Evolutionary conservation across 1,284 basidiomycete genomes (phyloP).

Genomic region (Ustilago loliicola): DNA sequence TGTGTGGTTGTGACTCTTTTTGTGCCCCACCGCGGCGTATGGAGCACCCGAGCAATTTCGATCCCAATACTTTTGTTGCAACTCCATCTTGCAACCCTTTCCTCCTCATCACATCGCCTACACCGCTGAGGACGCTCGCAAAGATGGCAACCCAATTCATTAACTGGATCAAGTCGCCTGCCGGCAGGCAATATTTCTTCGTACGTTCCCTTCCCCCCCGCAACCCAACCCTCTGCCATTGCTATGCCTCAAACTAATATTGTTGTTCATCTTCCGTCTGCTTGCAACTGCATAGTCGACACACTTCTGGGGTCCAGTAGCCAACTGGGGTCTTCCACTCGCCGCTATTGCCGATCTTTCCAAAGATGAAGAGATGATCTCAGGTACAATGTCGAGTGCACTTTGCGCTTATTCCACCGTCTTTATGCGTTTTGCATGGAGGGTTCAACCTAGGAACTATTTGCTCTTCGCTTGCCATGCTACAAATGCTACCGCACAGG

Average conservation of each 20-base stretch:
- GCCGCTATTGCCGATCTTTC: conserved; percentile 67
- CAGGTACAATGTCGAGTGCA: conserved; percentile 66
- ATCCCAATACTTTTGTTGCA: conserved; percentile 8
- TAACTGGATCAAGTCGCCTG: conserved; percentile 67
- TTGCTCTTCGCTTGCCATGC: conserved; percentile 68
- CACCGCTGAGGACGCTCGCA: not conserved
- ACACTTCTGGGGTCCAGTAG: conserved; percentile 70
- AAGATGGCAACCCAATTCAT: conserved; percentile 63
- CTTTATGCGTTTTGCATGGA: conserved; percentile 69
- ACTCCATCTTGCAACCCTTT: not conserved
- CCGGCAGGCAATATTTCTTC: conserved; percentile 68
- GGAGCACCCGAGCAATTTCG: not conserved
- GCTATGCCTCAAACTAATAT: not conserved
- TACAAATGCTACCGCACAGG: conserved; percentile 67
- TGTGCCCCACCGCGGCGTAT: conserved; percentile 5
- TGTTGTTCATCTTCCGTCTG: not conserved
- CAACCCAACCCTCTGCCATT: too few species aligned
- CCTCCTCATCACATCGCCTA: not conserved
- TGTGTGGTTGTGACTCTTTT: not conserved
- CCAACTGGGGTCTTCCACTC: conserved; percentile 70
- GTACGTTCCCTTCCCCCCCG: conserved; percentile 40
- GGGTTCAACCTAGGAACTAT: conserved; percentile 68
- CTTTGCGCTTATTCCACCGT: conserved; percentile 66
- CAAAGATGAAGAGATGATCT: conserved; percentile 69
- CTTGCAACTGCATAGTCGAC: conserved; percentile 47